Evolutionary conservation across 768 basidiomycete species (phyloP).

Genomic region (Epithele typhae): DNA sequence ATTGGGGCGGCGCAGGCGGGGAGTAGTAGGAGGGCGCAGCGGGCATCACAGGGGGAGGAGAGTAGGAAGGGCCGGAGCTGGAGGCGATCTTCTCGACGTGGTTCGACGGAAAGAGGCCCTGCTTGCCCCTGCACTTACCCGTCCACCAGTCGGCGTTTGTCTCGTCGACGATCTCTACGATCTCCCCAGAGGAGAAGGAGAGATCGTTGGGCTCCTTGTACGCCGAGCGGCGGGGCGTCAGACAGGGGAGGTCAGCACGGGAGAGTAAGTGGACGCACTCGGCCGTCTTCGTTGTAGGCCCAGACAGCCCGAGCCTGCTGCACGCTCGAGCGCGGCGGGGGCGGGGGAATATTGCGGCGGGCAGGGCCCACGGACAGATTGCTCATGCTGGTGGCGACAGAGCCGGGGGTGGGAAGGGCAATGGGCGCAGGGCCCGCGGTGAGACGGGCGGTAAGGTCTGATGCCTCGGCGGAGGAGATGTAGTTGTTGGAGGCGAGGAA

Average conservation of each 20-base stretch:
- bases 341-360: slow-evolving; percentile 17
- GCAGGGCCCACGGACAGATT: slow-evolving; percentile 14
- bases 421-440: slow-evolving; percentile 19
- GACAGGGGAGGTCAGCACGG: not conserved
- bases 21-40: slow-evolving; percentile 4
- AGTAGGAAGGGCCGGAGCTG: slow-evolving; percentile 12
- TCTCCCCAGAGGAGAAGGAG: slow-evolving; percentile 69
- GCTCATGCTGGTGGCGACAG: slow-evolving; percentile 14
- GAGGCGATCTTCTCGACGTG: slow-evolving; percentile 59
- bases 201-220: slow-evolving; percentile 74
- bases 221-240: not conserved
- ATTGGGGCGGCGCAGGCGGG: slow-evolving; percentile 34
- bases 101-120: slow-evolving; percentile 76
- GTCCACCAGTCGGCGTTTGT: slow-evolving; percentile 89
- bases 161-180: slow-evolving; percentile 74
- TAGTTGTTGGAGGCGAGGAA: slow-evolving; percentile 41
- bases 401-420: not conserved
- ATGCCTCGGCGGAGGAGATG: slow-evolving; percentile 36
- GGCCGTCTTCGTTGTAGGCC: slow-evolving; percentile 60
- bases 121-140: slow-evolving; percentile 55
- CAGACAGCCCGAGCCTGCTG: slow-evolving; percentile 54
- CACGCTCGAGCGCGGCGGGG: slow-evolving; percentile 13
- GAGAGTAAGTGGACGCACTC: slow-evolving; percentile 29
- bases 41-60: slow-evolving; percentile 13
- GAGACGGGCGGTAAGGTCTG: slow-evolving; percentile 37